Evolutionary conservation across 306 rosid species (phyloP).

Genomic region (Arachis stenosperma): DNA sequence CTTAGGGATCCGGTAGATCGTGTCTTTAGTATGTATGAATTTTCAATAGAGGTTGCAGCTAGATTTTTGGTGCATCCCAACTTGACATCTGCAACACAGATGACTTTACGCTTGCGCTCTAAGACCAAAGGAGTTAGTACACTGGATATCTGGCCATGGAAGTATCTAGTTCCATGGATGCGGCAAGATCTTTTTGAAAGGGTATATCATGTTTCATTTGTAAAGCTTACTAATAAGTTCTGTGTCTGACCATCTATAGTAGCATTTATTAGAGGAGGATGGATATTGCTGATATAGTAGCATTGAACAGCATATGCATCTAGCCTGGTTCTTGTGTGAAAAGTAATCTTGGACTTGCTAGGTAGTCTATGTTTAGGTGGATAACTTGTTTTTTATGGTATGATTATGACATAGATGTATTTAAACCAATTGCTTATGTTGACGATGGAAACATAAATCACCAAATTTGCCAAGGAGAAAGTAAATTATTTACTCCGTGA

Average conservation of each 20-base stretch:
- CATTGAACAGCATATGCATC: constrained; percentile 18
- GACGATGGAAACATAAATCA: constrained; percentile 28
- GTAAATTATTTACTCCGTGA: constrained; percentile 22
- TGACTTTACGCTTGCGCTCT: constrained; percentile 64
- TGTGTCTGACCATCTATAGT: constrained; percentile 15
- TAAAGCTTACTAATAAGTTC: constrained; percentile 11
- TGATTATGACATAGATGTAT: constrained; percentile 18
- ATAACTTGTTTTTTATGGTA: constrained; percentile 22
- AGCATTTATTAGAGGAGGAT: constrained; percentile 15
- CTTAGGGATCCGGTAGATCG: constrained; percentile 94
- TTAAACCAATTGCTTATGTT: constrained; percentile 16
- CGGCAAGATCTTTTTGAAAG: constrained; percentile 86
- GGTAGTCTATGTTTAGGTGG: background rate
- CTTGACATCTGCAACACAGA: constrained; percentile 79
- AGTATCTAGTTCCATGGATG: constrained; percentile 98
- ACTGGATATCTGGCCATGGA: constrained; percentile 99
- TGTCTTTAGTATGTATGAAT: constrained; percentile 88
- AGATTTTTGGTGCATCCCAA: constrained; percentile 97
- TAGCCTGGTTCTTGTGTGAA: constrained; percentile 24
- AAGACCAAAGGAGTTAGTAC: constrained; percentile 83
- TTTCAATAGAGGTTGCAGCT: constrained; percentile 96
- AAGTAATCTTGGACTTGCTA: constrained; percentile 21
- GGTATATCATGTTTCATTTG: constrained; percentile 49
- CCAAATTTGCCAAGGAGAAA: constrained; percentile 24
- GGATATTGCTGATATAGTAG: background rate